Evolutionary conservation across 768 basidiomycete species (phyloP).

Genomic region (Phaeotremella skinneri): DNA sequence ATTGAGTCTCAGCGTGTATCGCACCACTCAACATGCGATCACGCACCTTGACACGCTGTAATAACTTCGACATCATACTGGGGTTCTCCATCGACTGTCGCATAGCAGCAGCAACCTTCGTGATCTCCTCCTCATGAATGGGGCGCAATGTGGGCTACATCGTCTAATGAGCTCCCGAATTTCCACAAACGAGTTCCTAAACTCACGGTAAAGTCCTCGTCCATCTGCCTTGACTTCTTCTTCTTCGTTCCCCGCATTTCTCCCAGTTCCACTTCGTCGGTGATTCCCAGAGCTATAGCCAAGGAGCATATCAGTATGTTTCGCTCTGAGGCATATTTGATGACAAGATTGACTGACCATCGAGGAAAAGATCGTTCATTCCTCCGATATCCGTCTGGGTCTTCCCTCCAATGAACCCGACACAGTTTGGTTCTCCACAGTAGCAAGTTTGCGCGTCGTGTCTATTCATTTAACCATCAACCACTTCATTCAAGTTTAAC

Average conservation of each 20-base stretch:
- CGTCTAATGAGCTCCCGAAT: not conserved
- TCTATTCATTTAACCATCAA: conserved; percentile 53
- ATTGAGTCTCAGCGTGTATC: conserved; percentile 12
- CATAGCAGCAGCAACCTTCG: conserved; percentile 86
- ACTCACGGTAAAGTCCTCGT: conserved; percentile 84
- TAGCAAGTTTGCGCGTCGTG: conserved; percentile 93
- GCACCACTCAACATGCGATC: not conserved
- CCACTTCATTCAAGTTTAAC: not conserved
- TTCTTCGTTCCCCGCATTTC: conserved; percentile 83
- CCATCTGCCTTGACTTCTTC: conserved; percentile 87
- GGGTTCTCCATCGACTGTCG: conserved; percentile 75
- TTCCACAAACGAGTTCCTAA: not conserved
- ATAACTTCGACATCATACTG: conserved; percentile 74
- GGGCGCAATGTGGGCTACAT: conserved; percentile 72
- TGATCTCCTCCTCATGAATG: conserved; percentile 65
- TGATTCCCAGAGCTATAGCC: conserved; percentile 77
- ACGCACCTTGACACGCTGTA: conserved; percentile 76
- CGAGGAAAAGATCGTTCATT: conserved; percentile 92
- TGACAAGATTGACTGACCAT: conserved; percentile 59
- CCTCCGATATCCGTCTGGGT: conserved; percentile 93
- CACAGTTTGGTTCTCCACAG: conserved; percentile 92
- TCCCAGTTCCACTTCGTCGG: conserved; percentile 78
- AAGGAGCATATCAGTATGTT: not conserved
- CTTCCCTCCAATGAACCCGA: conserved; percentile 95
- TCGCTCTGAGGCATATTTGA: not conserved